These are phyloP conservation scores for Biscutella laevigata DNA, from an alignment of 441 rosid genomes.

Conservation along the genomic window DNA sequence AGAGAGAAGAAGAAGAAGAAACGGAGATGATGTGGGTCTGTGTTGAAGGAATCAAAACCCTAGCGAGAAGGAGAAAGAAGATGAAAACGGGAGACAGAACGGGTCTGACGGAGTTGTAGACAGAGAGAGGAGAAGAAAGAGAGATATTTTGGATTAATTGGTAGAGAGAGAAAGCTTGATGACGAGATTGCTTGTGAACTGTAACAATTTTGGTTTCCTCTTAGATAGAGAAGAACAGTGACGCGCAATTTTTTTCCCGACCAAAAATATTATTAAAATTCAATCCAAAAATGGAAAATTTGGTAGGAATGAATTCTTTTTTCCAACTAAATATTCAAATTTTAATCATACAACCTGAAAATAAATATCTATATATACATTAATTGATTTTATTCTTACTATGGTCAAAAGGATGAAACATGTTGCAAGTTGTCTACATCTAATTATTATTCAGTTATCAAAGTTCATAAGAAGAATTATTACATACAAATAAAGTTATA, in stretches of 20 bases:
- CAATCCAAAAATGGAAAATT: neutral
- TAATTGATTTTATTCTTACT: neutral
- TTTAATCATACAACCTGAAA: neutral
- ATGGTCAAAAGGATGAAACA: conserved; percentile 15
- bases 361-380: neutral
- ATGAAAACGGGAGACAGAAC: conserved; percentile 17
- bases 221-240: conserved; percentile 9
- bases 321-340: neutral
- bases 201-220: conserved; percentile 18
- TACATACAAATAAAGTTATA: conserved; percentile 1
- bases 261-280: neutral
- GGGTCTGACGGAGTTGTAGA: conserved; percentile 22
- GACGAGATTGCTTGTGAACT: conserved; percentile 27
- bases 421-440: conserved; percentile 14
- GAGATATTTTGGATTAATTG: conserved; percentile 11
- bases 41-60: conserved; percentile 34
- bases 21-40: neutral
- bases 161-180: conserved; percentile 23
- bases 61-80: conserved; percentile 19
- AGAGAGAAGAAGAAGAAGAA: neutral
- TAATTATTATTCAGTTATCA: conserved; percentile 15
- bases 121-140: conserved; percentile 10
- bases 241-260: conserved; percentile 3
- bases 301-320: neutral
- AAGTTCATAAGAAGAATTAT: conserved; percentile 17